A percentile compares a stretch with the other conserved stretches of the same genome.
These are phyloP conservation scores for Bathelium albidoporum DNA, from an alignment of 495 filamentous ascomycete genomes.

Conservation along the genomic window DNA sequence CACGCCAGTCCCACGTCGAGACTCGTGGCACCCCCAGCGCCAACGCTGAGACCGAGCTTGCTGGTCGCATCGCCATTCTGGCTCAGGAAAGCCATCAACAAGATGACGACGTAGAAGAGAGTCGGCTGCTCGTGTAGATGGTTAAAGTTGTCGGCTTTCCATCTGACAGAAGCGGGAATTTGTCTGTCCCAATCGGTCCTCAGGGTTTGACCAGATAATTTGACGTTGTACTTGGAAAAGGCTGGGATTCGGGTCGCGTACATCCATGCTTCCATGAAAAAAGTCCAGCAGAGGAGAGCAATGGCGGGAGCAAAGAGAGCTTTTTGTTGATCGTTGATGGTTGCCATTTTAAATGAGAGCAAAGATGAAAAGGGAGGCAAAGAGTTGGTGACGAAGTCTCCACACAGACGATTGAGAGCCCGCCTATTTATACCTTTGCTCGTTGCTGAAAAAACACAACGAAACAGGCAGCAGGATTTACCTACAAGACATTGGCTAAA, in stretches of 20 bases:
- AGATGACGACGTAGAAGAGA: conserved; percentile 22
- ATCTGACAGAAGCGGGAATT: conserved; percentile 16
- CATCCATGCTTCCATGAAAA: conserved; percentile 26
- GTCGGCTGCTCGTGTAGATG: conserved; percentile 26
- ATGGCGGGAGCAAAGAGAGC: conserved; percentile 16
- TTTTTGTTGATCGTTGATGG: conserved; percentile 1
- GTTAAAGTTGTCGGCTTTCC: conserved; percentile 25
- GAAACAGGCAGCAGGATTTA: neutral
- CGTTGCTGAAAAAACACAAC: neutral
- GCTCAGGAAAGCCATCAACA: conserved; percentile 3
- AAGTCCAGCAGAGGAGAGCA: conserved; percentile 20
- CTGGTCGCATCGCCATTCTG: conserved; percentile 5
- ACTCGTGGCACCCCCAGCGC: neutral
- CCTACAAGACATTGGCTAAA: neutral
- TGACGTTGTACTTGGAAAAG: conserved; percentile 11
- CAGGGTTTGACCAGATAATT: neutral
- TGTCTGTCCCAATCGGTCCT: conserved; percentile 11
- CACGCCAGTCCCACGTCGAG: conserved; percentile 21
- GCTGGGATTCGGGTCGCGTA: conserved; percentile 20
- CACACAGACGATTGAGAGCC: no score
- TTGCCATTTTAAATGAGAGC: neutral
- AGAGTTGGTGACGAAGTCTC: no score
- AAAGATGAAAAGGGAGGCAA: neutral
- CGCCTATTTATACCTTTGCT: neutral
- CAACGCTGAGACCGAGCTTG: conserved; percentile 8